phyloP scores from a whole-genome alignment of 441 rosid genomes.

The Flueggea neowawraea region DNA sequence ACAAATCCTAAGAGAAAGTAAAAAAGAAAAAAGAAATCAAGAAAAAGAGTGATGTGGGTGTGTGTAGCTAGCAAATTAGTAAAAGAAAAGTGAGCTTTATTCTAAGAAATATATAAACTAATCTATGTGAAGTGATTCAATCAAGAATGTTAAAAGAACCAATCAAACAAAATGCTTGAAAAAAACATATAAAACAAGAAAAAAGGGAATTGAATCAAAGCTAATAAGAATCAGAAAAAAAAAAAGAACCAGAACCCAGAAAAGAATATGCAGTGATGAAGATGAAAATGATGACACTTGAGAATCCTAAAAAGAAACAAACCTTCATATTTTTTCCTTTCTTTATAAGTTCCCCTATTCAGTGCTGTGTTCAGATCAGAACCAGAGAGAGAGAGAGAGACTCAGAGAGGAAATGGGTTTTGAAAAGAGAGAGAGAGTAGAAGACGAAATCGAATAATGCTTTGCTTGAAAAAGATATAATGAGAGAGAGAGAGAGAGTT shows the following conservation, averaged over 20 bases:
- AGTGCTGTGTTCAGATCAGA: conserved; percentile 18
- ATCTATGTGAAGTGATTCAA: neutral
- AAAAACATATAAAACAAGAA: neutral
- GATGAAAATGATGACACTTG: too few relatives aligned
- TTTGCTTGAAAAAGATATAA: conserved; percentile 17
- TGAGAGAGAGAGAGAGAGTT: neutral
- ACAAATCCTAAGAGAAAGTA: too few relatives aligned
- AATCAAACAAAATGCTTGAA: conserved; percentile 5
- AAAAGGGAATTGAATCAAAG: neutral
- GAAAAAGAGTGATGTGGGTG: too few relatives aligned
- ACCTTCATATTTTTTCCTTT: conserved; percentile 41
- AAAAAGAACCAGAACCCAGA: too few relatives aligned
- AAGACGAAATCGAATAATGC: conserved; percentile 29
- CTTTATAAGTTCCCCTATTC: conserved; percentile 9
- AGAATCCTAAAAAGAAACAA: conserved; percentile 18
- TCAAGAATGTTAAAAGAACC: neutral
- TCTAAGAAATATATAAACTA: neutral
- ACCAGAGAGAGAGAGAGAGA: too few relatives aligned
- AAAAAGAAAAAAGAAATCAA: too few relatives aligned
- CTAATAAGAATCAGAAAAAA: neutral
- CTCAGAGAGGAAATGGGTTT: neutral
- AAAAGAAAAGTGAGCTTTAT: neutral
- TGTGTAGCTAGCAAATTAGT: too few relatives aligned
- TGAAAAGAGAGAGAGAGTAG: conserved; percentile 2
- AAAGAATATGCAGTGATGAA: conserved; percentile 1